phyloP scores from a whole-genome alignment of 768 basidiomycete species.

The Auricularia auricula-judae region DNA sequence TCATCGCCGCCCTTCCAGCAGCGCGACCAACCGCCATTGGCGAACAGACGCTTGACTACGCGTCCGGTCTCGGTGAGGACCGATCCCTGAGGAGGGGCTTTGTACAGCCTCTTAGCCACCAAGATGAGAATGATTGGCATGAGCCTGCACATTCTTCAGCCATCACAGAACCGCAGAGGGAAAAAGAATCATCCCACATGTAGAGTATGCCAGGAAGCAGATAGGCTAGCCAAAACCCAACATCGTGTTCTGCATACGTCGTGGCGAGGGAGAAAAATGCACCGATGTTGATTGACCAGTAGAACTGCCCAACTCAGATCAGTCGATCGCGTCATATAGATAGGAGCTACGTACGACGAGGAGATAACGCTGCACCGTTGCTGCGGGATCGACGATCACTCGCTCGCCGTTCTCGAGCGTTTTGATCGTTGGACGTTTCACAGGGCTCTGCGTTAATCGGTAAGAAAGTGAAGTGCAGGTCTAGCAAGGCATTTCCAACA shows the following conservation, averaged over 20 bases:
- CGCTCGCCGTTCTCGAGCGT: constrained; percentile 15
- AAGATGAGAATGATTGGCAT: constrained; percentile 19
- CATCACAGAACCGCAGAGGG: background rate
- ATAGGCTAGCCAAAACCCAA: constrained; percentile 23
- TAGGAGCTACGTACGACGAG: constrained; percentile 3
- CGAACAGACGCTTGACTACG: constrained; percentile 14
- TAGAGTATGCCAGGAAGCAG: constrained; percentile 19
- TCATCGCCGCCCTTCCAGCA: constrained; percentile 14
- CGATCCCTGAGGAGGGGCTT: constrained; percentile 21
- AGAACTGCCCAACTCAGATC: constrained; percentile 9
- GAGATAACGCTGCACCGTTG: constrained; percentile 18
- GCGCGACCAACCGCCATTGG: constrained; percentile 11
- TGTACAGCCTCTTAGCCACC: constrained; percentile 15
- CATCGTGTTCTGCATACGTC: constrained; percentile 16
- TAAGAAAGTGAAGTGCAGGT: no score
- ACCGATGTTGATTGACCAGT: constrained; percentile 22
- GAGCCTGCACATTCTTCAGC: constrained; percentile 3
- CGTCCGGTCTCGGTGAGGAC: constrained; percentile 18
- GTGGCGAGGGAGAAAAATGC: constrained; percentile 20
- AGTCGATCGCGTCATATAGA: no score
- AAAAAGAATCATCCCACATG: background rate
- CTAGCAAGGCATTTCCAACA: no score
- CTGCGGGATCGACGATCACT: constrained; percentile 20
- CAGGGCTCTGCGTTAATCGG: constrained; percentile 8
- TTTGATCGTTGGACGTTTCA: constrained; percentile 13